Percentiles rank a stretch among this genome's conserved stretches.
Evolutionary conservation across 805 yeast genomes (phyloP).

Genomic region (Ogataea salicorniae): DNA sequence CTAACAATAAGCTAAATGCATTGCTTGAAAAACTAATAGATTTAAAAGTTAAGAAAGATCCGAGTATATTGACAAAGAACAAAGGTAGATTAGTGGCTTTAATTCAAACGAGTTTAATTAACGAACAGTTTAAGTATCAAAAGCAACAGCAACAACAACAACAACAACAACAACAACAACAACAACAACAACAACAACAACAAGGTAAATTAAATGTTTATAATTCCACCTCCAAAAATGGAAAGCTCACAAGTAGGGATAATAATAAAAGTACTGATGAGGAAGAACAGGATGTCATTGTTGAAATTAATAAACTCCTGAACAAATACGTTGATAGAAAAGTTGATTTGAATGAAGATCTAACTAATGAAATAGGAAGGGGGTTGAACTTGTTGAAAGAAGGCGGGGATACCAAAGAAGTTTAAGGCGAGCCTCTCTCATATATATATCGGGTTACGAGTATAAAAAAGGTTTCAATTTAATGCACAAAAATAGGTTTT

Average conservation of each 20-base stretch:
- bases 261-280: background rate
- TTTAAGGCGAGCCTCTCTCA: no score
- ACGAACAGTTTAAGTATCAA: slow-evolving; percentile 11
- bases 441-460: no score
- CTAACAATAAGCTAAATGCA: slow-evolving; percentile 35
- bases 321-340: slow-evolving; percentile 13
- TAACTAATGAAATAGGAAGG: slow-evolving; percentile 10
- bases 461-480: no score
- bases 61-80: slow-evolving; percentile 41
- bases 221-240: no score
- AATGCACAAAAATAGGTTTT: background rate
- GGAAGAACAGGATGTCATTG: slow-evolving; percentile 14
- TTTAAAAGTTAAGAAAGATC: slow-evolving; percentile 42
- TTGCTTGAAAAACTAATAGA: slow-evolving; percentile 40
- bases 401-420: background rate
- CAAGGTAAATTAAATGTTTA: no score
- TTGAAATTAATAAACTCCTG: slow-evolving; percentile 17
- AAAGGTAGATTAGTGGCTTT: slow-evolving; percentile 47
- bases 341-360: slow-evolving; percentile 11
- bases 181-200: no score
- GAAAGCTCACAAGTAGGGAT: background rate
- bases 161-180: no score
- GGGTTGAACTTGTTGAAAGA: slow-evolving; percentile 12
- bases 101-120: slow-evolving; percentile 46
- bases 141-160: no score